Percentiles rank a stretch among this genome's conserved stretches.
Conservation (phyloP, 1,284 basidiomycete genomes). For the Singerocomus rubriflavus region DNA sequence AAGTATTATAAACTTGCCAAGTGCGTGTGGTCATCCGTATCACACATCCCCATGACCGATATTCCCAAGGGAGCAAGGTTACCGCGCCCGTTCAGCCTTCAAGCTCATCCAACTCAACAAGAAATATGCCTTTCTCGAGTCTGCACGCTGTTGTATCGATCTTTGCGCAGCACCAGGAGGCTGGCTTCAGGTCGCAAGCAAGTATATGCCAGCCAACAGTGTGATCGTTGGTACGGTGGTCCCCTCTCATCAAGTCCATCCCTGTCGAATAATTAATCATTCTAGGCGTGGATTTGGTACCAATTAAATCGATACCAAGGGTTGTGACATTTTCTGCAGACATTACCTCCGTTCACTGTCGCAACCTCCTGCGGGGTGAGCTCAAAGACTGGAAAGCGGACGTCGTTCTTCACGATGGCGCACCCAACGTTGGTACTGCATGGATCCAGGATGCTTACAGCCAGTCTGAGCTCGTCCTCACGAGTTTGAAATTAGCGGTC, state of each 20-base stretch:
- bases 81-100: slow-evolving; percentile 99
- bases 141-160: slow-evolving; percentile 94
- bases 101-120: slow-evolving; percentile 99
- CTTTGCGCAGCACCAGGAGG: slow-evolving; percentile 98
- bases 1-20: slow-evolving; percentile 96
- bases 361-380: slow-evolving; percentile 83
- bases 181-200: slow-evolving; percentile 98
- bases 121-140: slow-evolving; percentile 92
- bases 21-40: slow-evolving; percentile 41
- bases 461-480: slow-evolving; percentile 96
- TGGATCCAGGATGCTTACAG: slow-evolving; percentile 99
- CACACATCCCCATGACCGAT: slow-evolving; percentile 6
- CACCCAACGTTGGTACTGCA: slow-evolving; percentile 98
- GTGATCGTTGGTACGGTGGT: slow-evolving; percentile 81
- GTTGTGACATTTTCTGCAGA: slow-evolving; percentile 93
- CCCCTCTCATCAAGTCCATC: slow-evolving; percentile 6
- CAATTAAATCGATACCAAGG: slow-evolving; percentile 95
- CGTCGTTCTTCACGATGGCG: slow-evolving; percentile 98
- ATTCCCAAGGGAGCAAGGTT: slow-evolving; percentile 86
- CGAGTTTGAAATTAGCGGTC: slow-evolving; percentile 93
- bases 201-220: slow-evolving; percentile 96
- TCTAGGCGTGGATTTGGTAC: slow-evolving; percentile 88
- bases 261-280: slow-evolving; percentile 12
- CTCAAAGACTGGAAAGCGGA: slow-evolving; percentile 99
- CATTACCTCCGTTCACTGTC: slow-evolving; percentile 92